phyloP scores from a whole-genome alignment of 345 rosid genomes.

The Carallia pectinifolia region DNA sequence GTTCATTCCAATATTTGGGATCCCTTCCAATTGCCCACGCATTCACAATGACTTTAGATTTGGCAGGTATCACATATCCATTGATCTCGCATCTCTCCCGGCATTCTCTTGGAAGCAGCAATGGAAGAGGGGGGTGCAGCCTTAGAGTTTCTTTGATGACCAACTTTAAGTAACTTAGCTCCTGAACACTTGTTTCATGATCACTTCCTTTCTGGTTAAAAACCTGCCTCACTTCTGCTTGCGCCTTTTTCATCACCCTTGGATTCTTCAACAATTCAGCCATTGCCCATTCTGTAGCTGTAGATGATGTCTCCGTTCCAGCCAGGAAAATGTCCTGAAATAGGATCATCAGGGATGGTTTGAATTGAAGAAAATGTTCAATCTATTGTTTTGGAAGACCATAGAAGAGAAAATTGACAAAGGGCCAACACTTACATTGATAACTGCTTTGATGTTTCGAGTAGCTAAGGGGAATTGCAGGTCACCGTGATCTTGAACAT shows the following conservation, averaged over 20 bases:
- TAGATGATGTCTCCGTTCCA: slow-evolving; percentile 26
- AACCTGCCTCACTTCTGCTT: slow-evolving; percentile 29
- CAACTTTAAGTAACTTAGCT: slow-evolving; percentile 8
- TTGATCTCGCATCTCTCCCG: slow-evolving; percentile 9
- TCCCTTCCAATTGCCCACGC: slow-evolving; percentile 14
- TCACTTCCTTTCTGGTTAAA: slow-evolving; percentile 8
- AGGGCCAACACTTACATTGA: not conserved
- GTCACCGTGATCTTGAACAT: not conserved
- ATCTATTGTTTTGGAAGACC: no score
- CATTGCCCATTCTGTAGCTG: slow-evolving; percentile 24
- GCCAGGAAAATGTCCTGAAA: slow-evolving; percentile 26
- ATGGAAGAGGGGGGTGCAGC: slow-evolving; percentile 6
- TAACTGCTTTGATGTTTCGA: not conserved
- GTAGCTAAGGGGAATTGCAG: not conserved
- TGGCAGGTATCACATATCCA: slow-evolving; percentile 9
- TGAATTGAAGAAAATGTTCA: no score
- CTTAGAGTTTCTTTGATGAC: slow-evolving; percentile 9
- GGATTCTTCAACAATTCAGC: slow-evolving; percentile 29
- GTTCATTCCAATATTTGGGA: slow-evolving; percentile 12
- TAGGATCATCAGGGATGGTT: not conserved
- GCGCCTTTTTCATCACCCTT: slow-evolving; percentile 19
- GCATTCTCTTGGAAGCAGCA: slow-evolving; percentile 16
- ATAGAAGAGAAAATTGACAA: no score
- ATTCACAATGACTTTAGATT: slow-evolving; percentile 10
- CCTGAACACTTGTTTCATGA: slow-evolving; percentile 3